These are phyloP conservation scores for Ciborinia camelliae DNA, from an alignment of 2,329 filamentous ascomycete species.

Conservation along the genomic window DNA sequence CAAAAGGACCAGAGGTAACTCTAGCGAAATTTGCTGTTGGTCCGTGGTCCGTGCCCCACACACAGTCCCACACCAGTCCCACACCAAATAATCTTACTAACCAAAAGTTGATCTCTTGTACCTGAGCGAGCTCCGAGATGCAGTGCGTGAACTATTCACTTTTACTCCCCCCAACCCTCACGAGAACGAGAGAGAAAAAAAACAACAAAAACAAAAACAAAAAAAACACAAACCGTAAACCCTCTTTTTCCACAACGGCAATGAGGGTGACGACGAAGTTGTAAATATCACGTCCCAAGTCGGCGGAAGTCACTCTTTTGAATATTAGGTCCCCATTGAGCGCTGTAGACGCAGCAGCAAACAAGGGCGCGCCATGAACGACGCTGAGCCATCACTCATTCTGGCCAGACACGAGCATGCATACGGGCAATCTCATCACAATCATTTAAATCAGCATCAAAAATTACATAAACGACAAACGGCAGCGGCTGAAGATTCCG, in stretches of 20 bases:
- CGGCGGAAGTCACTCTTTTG: slow-evolving; percentile 18
- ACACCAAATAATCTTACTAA: slow-evolving; percentile 4
- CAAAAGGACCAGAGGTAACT: slow-evolving; percentile 1
- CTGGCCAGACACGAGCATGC: slow-evolving; percentile 33
- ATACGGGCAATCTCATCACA: slow-evolving; percentile 34
- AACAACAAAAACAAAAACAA: not conserved
- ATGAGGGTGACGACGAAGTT: slow-evolving; percentile 19
- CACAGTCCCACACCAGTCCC: slow-evolving; percentile 8
- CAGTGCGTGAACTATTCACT: not conserved
- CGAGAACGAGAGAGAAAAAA: not conserved
- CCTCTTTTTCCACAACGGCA: slow-evolving; percentile 15
- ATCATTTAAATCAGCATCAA: slow-evolving; percentile 30
- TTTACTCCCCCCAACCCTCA: slow-evolving; percentile 1
- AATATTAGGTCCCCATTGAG: slow-evolving; percentile 21
- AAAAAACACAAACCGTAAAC: not conserved
- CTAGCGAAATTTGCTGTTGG: slow-evolving; percentile 19
- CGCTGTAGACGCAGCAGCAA: slow-evolving; percentile 36
- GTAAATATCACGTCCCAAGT: slow-evolving; percentile 17
- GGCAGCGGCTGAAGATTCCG: slow-evolving; percentile 18
- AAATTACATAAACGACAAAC: slow-evolving; percentile 25
- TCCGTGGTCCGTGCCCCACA: slow-evolving; percentile 17
- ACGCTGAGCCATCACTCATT: slow-evolving; percentile 38
- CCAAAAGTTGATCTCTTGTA: not conserved
- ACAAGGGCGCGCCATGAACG: slow-evolving; percentile 31
- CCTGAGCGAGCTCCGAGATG: slow-evolving; percentile 1